A percentile compares a stretch with the other conserved stretches of the same genome.
These are phyloP conservation scores for Piedraia hortae DNA, from an alignment of 2,329 filamentous ascomycete genomes.

Conservation along the genomic window DNA sequence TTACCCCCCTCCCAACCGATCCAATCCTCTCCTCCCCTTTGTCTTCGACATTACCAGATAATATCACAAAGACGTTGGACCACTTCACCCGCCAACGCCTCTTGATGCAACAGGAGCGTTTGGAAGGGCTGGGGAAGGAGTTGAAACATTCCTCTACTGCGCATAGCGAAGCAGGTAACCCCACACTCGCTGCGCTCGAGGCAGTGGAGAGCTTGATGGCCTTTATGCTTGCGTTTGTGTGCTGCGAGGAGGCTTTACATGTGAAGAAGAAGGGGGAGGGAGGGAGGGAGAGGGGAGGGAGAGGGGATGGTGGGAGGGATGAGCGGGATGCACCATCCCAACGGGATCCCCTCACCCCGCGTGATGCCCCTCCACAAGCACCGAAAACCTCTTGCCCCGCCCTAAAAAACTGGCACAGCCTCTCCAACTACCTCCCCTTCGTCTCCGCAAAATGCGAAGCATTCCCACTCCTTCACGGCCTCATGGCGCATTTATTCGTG, in stretches of 20 bases:
- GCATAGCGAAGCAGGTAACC: slow-evolving; percentile 9
- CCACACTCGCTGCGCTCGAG: slow-evolving; percentile 13
- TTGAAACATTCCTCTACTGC: slow-evolving; percentile 20
- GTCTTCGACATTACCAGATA: too few species aligned
- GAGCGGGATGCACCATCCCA: too few species aligned
- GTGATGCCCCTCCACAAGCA: slow-evolving; percentile 3
- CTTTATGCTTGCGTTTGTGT: slow-evolving; percentile 12
- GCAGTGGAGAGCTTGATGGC: slow-evolving; percentile 20
- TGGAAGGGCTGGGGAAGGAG: slow-evolving; percentile 17
- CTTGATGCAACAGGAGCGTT: slow-evolving; percentile 14
- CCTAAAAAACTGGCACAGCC: slow-evolving; percentile 6
- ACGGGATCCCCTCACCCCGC: too few species aligned
- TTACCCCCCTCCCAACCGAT: too few species aligned
- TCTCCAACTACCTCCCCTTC: slow-evolving; percentile 8
- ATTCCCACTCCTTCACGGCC: slow-evolving; percentile 14
- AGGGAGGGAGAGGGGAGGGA: too few species aligned
- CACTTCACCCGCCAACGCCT: too few species aligned
- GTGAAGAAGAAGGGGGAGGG: too few species aligned
- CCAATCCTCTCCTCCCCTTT: too few species aligned
- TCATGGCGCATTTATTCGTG: slow-evolving; percentile 16
- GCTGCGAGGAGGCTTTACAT: slow-evolving; percentile 9
- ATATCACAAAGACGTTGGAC: too few species aligned
- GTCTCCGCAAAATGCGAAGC: slow-evolving; percentile 7
- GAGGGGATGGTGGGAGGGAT: too few species aligned
- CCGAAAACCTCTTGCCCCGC: slow-evolving; percentile 7